A percentile compares a stretch with the other conserved stretches of the same genome.
phyloP scores from a whole-genome alignment of 495 filamentous ascomycete genomes.

The Pseudoneurospora amorphoporcata region DNA sequence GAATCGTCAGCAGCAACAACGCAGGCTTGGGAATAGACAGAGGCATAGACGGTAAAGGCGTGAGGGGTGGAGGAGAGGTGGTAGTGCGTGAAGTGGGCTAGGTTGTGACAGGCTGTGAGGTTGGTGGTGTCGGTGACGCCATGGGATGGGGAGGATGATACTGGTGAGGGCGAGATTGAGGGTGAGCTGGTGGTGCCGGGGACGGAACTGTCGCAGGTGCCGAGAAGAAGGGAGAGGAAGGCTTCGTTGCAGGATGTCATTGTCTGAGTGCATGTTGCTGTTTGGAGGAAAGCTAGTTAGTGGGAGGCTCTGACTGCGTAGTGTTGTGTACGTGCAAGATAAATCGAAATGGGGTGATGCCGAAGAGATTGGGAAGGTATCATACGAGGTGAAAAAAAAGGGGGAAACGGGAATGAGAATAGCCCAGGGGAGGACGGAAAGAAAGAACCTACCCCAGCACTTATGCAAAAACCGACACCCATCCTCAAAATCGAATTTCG shows the following conservation, averaged over 20 bases:
- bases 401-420: not conserved
- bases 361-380: not conserved
- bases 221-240: slow-evolving; percentile 1
- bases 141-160: not conserved
- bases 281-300: slow-evolving; percentile 4
- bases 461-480: not conserved
- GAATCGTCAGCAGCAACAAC: too few species aligned
- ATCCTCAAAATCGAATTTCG: slow-evolving; percentile 4
- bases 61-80: not conserved
- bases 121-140: not conserved
- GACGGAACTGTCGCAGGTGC: not conserved
- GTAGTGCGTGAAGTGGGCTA: slow-evolving; percentile 3
- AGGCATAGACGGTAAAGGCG: not conserved
- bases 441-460: not conserved
- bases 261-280: not conserved
- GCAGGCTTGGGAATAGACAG: not conserved
- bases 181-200: too few species aligned
- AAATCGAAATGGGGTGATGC: not conserved
- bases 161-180: too few species aligned
- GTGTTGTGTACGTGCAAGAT: too few species aligned
- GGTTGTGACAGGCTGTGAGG: not conserved
- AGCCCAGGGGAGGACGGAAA: not conserved
- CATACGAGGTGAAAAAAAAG: not conserved
- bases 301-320: not conserved
- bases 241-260: slow-evolving; percentile 5